Evolutionary conservation across 2,329 filamentous ascomycete genomes (phyloP).

Genomic region (Neoarthrinium moseri): DNA sequence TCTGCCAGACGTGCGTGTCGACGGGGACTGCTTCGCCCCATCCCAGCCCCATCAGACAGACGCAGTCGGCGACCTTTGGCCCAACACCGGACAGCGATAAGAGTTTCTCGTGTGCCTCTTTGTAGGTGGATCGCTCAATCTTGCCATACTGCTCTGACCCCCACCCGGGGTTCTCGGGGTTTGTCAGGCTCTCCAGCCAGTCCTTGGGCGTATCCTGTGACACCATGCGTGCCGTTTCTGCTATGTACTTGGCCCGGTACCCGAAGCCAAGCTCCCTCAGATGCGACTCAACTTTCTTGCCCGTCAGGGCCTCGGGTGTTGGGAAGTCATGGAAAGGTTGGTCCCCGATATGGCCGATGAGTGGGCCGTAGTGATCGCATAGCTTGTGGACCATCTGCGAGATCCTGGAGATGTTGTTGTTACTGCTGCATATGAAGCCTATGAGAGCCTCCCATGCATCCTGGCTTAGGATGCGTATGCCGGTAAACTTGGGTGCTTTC

Average conservation of each 20-base stretch:
- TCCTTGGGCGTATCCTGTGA: slow-evolving; percentile 61
- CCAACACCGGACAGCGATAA: slow-evolving; percentile 83
- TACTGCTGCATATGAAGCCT: slow-evolving; percentile 96
- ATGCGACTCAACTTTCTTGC: slow-evolving; percentile 72
- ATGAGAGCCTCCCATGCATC: slow-evolving; percentile 95
- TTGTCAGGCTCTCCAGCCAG: slow-evolving; percentile 79
- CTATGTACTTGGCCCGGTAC: slow-evolving; percentile 90
- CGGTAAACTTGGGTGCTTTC: slow-evolving; percentile 82
- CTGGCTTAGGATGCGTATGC: slow-evolving; percentile 88
- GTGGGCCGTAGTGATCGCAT: slow-evolving; percentile 78
- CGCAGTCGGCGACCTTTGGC: slow-evolving; percentile 95
- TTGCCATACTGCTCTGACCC: slow-evolving; percentile 44
- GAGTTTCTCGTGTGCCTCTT: slow-evolving; percentile 75
- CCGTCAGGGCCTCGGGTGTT: slow-evolving; percentile 68
- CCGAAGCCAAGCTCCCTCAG: slow-evolving; percentile 86
- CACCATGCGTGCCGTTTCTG: slow-evolving; percentile 78
- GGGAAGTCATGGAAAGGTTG: slow-evolving; percentile 87
- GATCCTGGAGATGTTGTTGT: slow-evolving; percentile 96
- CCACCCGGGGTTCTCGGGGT: slow-evolving; percentile 68
- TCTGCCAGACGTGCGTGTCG: slow-evolving; percentile 98
- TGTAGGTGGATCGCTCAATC: slow-evolving; percentile 64
- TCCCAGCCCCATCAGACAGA: slow-evolving; percentile 91
- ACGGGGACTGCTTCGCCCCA: slow-evolving; percentile 96
- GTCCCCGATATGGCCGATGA: slow-evolving; percentile 69
- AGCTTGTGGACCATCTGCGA: slow-evolving; percentile 95